Percentiles rank a stretch among this genome's conserved stretches.
Conservation (phyloP, 169 alveolate species). For the Perkinsus marinus region DNA sequence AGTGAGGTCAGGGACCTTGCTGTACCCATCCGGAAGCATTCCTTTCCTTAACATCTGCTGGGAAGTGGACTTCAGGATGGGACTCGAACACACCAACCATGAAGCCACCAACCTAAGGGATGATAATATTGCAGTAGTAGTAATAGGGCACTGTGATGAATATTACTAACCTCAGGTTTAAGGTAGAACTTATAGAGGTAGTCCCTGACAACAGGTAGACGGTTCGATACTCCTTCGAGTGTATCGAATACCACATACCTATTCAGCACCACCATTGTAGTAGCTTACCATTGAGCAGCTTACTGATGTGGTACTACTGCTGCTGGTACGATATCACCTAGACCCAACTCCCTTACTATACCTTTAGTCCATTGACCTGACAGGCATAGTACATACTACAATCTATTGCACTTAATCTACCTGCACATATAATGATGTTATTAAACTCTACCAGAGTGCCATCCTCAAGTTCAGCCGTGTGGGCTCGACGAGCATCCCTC, state of each 20-base stretch:
- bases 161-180: slow-evolving; percentile 10
- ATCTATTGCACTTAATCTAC: too few species aligned
- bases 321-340: neutral
- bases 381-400: neutral
- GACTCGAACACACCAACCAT: slow-evolving; percentile 7
- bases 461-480: neutral
- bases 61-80: neutral
- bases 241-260: neutral
- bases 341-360: neutral
- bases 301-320: slow-evolving; percentile 5
- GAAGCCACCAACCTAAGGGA: neutral
- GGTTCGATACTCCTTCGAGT: neutral
- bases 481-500: neutral
- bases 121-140: neutral
- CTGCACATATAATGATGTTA: neutral
- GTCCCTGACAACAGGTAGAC: slow-evolving; percentile 2
- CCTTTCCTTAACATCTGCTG: neutral
- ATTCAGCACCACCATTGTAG: neutral
- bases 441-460: neutral
- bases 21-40: neutral
- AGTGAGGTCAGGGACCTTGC: too few species aligned
- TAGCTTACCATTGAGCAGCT: neutral
- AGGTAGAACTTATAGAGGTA: neutral
- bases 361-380: neutral
- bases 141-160: neutral